Evolutionary conservation across 768 basidiomycete genomes (phyloP).

Genomic region (Candolleomyces aberdarensis): DNA sequence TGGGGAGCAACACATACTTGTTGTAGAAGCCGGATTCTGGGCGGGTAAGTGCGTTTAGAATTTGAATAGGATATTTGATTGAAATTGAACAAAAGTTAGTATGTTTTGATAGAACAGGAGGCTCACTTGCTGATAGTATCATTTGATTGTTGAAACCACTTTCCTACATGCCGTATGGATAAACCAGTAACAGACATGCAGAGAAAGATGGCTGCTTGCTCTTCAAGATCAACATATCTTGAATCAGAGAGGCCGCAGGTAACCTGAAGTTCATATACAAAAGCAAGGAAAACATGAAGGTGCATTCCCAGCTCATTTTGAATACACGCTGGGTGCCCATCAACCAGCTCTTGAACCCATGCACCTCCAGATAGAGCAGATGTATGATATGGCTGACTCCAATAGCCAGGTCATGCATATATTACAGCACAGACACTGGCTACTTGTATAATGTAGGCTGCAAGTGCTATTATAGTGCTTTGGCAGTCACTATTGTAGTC

Average conservation of each 20-base stretch:
- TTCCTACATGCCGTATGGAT: not conserved
- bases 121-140: slow-evolving; percentile 2
- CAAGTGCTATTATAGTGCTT: not conserved
- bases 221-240: not conserved
- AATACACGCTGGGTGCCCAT: slow-evolving; percentile 16
- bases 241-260: slow-evolving; percentile 18
- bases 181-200: slow-evolving; percentile 1
- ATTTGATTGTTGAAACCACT: slow-evolving; percentile 6
- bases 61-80: slow-evolving; percentile 21
- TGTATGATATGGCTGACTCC: slow-evolving; percentile 17
- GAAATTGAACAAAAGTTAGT: slow-evolving; percentile 15
- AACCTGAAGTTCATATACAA: slow-evolving; percentile 11
- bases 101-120: slow-evolving; percentile 12
- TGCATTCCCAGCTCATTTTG: slow-evolving; percentile 13
- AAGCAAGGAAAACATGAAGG: slow-evolving; percentile 16
- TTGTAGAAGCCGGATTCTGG: slow-evolving; percentile 8
- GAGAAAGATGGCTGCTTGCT: slow-evolving; percentile 8
- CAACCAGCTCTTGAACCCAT: slow-evolving; percentile 18
- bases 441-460: slow-evolving; percentile 9
- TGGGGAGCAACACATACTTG: slow-evolving; percentile 16
- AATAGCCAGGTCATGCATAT: slow-evolving; percentile 9
- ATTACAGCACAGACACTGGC: slow-evolving; percentile 3
- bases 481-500: too few species aligned
- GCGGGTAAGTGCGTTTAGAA: not conserved
- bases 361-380: slow-evolving; percentile 9